Evolutionary conservation across 306 rosid species (phyloP).

Genomic region (Senna tora): DNA sequence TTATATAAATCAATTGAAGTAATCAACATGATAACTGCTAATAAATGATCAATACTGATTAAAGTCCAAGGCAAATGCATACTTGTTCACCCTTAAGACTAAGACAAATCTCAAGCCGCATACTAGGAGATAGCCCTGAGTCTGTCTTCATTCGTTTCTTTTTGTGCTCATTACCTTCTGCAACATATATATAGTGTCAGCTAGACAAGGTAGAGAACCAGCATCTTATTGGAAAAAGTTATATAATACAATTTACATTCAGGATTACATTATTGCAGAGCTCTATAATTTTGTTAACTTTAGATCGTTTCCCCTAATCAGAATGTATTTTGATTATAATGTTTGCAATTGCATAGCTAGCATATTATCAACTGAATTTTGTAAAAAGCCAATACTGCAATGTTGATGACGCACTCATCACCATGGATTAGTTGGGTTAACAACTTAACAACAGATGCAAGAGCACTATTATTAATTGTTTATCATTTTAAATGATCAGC

Average conservation of each 20-base stretch:
- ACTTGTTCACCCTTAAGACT: slow-evolving; percentile 5
- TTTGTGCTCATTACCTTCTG: background rate
- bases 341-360: slow-evolving; percentile 10
- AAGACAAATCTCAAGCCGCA: background rate
- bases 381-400: background rate
- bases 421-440: background rate
- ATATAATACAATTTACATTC: background rate
- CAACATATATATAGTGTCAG: background rate
- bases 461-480: background rate
- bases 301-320: background rate
- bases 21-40: background rate
- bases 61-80: background rate
- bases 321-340: background rate
- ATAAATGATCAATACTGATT: background rate
- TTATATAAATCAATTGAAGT: background rate
- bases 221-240: background rate
- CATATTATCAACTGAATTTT: background rate
- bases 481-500: background rate
- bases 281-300: background rate
- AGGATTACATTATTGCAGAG: background rate
- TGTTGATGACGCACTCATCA: background rate
- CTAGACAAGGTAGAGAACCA: background rate
- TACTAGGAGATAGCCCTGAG: background rate
- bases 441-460: background rate
- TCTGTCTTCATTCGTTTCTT: background rate